Base-by-base conservation (phyloP, 345 rosid genomes). In the Lepidium didymum region DNA sequence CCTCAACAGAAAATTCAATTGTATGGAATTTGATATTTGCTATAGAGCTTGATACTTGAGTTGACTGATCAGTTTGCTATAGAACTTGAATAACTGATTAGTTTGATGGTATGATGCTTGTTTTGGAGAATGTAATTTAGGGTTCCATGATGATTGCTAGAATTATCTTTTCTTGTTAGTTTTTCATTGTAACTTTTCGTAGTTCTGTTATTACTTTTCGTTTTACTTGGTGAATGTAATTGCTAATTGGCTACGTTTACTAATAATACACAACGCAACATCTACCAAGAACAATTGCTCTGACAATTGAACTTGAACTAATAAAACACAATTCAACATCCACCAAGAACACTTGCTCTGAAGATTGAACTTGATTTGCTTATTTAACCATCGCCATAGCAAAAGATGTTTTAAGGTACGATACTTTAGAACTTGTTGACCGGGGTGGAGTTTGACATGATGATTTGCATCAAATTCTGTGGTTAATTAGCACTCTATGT, bases 191-290 rank as follows among this genome's bases (percentile, higher is more conserved):
- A 10, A 9, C 1, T 56, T n/a, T 12, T 46, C 3, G 16, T 51
- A 31, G 4, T 40, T 18, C 10, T 63, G 64, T 62, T 4, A 19
- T 46, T 13, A 27, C 11, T 54, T 53, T 62, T 56, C 9, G 43
- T 62, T 50, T 56, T 19, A 21, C 25, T 50, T 49, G 41, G 25
- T 59, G 34, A 50, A 34, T 51, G 41, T 51, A n/a, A 51, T 50
- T 66, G 56, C 62, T 51, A 49, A 40, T 56, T 18, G 41, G 11
- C 23, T 36, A 37, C n/a, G 3, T 58, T 6, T 27, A 19, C 31
- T 40, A 73, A 56, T 8, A 27, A 56, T n/a, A 64, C 51, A 40
- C 18, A 56, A 64, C 34, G 57, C 66, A 47, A 21, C 66, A 38
- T 72, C 41, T 18, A 64, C 57, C 3, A 42, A 16, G 11, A 71